phyloP scores from a whole-genome alignment of 148 eudicot species.

The Fagopyrum esculentum region DNA sequence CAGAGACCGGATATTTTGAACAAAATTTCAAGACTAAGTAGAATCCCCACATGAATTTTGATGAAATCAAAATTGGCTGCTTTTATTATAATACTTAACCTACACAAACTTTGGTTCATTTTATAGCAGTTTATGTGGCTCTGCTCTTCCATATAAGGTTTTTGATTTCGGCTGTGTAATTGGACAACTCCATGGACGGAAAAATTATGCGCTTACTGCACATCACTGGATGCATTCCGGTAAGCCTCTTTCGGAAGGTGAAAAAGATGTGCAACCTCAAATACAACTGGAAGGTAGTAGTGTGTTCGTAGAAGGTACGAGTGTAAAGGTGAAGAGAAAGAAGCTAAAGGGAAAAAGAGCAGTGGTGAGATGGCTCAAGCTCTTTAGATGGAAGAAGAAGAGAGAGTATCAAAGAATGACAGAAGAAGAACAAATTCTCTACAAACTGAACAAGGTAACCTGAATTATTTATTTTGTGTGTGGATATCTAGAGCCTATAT shows the following conservation, averaged over 20 bases:
- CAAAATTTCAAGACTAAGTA: background rate
- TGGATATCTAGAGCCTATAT: no score
- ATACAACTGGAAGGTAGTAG: conserved; percentile 26
- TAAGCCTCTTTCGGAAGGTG: conserved; percentile 27
- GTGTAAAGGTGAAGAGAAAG: conserved; percentile 54
- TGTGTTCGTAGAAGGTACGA: conserved; percentile 20
- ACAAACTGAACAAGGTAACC: conserved; percentile 66
- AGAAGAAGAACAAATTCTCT: conserved; percentile 66
- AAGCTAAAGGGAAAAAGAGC: conserved; percentile 91
- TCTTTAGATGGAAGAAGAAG: conserved; percentile 84
- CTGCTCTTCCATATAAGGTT: conserved; percentile 53
- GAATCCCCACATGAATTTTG: background rate
- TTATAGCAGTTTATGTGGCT: conserved; percentile 34
- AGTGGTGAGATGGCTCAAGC: conserved; percentile 88
- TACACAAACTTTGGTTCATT: conserved; percentile 26
- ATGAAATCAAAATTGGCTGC: background rate
- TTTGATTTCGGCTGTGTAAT: conserved; percentile 15
- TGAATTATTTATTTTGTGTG: conserved; percentile 1
- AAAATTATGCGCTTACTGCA: conserved; percentile 18
- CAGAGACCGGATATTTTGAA: no score
- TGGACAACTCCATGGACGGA: conserved; percentile 18
- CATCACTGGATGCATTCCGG: conserved; percentile 39
- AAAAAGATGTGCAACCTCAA: conserved; percentile 23
- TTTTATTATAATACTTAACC: background rate
- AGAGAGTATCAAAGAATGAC: conserved; percentile 81